Conservation (phyloP, 2,329 filamentous ascomycete genomes). For the Pyrenochaeta sp. region DNA sequence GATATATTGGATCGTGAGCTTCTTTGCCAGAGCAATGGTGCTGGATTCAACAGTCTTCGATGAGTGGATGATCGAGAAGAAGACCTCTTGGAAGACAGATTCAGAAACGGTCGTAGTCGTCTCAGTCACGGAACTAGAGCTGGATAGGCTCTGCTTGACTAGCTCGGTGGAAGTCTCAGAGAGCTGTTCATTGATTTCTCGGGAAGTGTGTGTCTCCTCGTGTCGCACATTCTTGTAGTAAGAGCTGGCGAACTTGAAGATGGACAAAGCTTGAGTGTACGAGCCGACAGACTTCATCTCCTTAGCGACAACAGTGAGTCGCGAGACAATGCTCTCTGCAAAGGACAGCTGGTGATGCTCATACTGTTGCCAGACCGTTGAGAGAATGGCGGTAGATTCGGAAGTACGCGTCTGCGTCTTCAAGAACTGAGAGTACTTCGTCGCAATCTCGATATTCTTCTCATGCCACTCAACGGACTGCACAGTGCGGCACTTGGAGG, state of each 20-base stretch:
- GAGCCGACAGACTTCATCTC: slow-evolving; percentile 58
- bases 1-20: slow-evolving; percentile 54
- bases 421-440: slow-evolving; percentile 60
- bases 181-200: slow-evolving; percentile 52
- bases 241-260: slow-evolving; percentile 55
- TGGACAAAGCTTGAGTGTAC: slow-evolving; percentile 55
- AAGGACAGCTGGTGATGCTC: slow-evolving; percentile 53
- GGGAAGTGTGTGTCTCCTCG: slow-evolving; percentile 51
- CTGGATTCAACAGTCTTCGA: slow-evolving; percentile 51
- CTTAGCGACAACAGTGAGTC: slow-evolving; percentile 53
- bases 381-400: slow-evolving; percentile 58
- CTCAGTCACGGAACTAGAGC: slow-evolving; percentile 45
- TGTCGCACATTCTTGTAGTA: slow-evolving; percentile 45
- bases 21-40: slow-evolving; percentile 54
- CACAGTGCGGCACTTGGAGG: slow-evolving; percentile 55
- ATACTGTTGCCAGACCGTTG: slow-evolving; percentile 60
- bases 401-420: slow-evolving; percentile 54
- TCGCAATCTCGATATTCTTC: slow-evolving; percentile 57
- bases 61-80: slow-evolving; percentile 52
- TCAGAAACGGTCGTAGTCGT: slow-evolving; percentile 52
- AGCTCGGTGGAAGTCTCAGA: slow-evolving; percentile 55
- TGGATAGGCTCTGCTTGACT: slow-evolving; percentile 49
- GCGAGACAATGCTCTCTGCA: slow-evolving; percentile 47
- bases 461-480: slow-evolving; percentile 57
- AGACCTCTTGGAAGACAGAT: slow-evolving; percentile 55